Evolutionary conservation across 768 basidiomycete genomes (phyloP).

Genomic region (Amanita muscaria): DNA sequence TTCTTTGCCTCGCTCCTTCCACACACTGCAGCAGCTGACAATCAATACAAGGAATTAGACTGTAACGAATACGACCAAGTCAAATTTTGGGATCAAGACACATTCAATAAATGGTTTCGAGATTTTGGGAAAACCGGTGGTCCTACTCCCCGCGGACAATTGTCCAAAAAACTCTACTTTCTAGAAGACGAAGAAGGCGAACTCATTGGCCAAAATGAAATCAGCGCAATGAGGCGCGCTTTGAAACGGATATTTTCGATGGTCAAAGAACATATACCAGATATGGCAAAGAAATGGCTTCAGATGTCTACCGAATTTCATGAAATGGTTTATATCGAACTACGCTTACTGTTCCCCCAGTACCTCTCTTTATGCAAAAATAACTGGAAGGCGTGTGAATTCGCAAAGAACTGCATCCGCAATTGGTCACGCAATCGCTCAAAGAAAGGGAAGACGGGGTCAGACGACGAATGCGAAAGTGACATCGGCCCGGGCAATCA

Average conservation of each 20-base stretch:
- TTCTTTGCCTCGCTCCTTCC: background rate
- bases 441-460: background rate
- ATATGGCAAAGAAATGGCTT: background rate
- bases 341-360: background rate
- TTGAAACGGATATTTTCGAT: background rate
- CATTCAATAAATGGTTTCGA: constrained; percentile 1
- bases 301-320: background rate
- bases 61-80: background rate
- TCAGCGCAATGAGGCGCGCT: background rate
- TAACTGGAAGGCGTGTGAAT: background rate
- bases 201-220: background rate
- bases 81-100: background rate
- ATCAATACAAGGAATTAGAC: background rate
- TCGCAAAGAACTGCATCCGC: background rate
- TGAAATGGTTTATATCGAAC: background rate
- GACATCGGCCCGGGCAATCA: background rate
- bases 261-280: background rate
- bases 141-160: background rate
- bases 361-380: background rate
- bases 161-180: background rate
- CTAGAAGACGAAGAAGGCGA: background rate
- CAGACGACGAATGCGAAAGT: background rate
- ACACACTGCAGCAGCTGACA: background rate
- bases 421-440: background rate
- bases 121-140: background rate